phyloP scores from a whole-genome alignment of 768 basidiomycete species.

The Panaeolus papilionaceus region DNA sequence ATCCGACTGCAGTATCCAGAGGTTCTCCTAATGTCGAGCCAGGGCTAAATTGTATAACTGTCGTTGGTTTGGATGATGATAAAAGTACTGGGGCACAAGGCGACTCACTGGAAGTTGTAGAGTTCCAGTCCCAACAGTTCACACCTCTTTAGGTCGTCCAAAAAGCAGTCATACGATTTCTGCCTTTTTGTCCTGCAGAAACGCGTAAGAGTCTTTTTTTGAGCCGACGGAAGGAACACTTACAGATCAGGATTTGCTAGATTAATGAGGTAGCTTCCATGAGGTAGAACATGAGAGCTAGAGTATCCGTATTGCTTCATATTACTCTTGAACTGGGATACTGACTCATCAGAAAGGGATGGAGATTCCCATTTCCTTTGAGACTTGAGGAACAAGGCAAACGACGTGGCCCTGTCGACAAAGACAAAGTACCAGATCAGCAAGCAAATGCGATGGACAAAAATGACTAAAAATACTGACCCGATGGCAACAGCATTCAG shows the following conservation, averaged over 20 bases:
- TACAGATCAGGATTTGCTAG: slow-evolving; percentile 81
- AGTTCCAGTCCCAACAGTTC: slow-evolving; percentile 74
- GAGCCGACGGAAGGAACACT: slow-evolving; percentile 31
- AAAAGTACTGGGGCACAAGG: background rate
- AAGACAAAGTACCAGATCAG: background rate
- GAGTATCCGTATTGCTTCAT: slow-evolving; percentile 69
- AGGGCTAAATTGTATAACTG: slow-evolving; percentile 47
- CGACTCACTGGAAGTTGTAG: slow-evolving; percentile 88
- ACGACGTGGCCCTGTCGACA: slow-evolving; percentile 72
- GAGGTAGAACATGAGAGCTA: slow-evolving; percentile 71
- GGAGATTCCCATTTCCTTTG: slow-evolving; percentile 83
- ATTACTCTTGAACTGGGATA: slow-evolving; percentile 63
- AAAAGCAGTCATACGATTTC: slow-evolving; percentile 79
- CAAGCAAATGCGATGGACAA: background rate
- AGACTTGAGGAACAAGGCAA: slow-evolving; percentile 85
- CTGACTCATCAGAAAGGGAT: slow-evolving; percentile 55
- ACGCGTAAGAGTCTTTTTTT: background rate
- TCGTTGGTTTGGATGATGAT: background rate
- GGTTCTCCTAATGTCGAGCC: slow-evolving; percentile 83
- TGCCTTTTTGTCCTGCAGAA: slow-evolving; percentile 61
- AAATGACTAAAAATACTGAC: slow-evolving; percentile 41
- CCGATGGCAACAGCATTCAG: slow-evolving; percentile 74
- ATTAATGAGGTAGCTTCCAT: slow-evolving; percentile 88
- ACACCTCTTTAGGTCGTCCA: slow-evolving; percentile 83
- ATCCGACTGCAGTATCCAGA: slow-evolving; percentile 60